phyloP scores from a whole-genome alignment of 2,329 filamentous ascomycete species.

The Scortechinia acanthostroma region DNA sequence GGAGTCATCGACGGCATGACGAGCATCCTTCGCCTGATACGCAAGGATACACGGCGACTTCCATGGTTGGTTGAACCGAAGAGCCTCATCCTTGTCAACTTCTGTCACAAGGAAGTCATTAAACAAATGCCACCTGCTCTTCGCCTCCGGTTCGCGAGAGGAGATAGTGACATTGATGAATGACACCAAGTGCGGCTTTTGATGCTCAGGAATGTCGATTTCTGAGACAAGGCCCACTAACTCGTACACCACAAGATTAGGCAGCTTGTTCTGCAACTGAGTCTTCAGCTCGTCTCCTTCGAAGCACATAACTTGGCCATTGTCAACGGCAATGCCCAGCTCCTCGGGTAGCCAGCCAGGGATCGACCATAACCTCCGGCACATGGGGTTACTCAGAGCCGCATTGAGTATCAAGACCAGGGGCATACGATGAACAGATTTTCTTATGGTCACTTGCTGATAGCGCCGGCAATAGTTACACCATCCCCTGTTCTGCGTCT shows the following conservation, averaged over 20 bases:
- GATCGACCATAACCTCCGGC: conserved; percentile 53
- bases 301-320: conserved; percentile 57
- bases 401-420: conserved; percentile 53
- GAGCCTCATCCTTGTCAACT: conserved; percentile 52
- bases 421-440: conserved; percentile 52
- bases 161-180: conserved; percentile 50
- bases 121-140: conserved; percentile 59
- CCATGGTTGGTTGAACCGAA: conserved; percentile 60
- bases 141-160: conserved; percentile 28
- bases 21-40: conserved; percentile 51
- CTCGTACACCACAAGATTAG: conserved; percentile 53
- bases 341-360: conserved; percentile 64
- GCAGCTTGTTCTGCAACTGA: conserved; percentile 38
- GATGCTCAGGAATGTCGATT: conserved; percentile 56
- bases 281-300: conserved; percentile 55
- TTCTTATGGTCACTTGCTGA: conserved; percentile 55
- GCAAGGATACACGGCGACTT: conserved; percentile 60
- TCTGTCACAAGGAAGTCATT: conserved; percentile 64
- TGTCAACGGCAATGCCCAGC: conserved; percentile 55
- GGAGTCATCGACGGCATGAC: conserved; percentile 52
- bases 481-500: conserved; percentile 60
- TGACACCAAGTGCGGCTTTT: conserved; percentile 61
- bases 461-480: conserved; percentile 63
- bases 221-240: conserved; percentile 60
- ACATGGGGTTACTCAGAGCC: conserved; percentile 41